These are phyloP conservation scores for Ogataea thermomethanolica DNA, from an alignment of 805 yeast genomes.

Conservation along the genomic window DNA sequence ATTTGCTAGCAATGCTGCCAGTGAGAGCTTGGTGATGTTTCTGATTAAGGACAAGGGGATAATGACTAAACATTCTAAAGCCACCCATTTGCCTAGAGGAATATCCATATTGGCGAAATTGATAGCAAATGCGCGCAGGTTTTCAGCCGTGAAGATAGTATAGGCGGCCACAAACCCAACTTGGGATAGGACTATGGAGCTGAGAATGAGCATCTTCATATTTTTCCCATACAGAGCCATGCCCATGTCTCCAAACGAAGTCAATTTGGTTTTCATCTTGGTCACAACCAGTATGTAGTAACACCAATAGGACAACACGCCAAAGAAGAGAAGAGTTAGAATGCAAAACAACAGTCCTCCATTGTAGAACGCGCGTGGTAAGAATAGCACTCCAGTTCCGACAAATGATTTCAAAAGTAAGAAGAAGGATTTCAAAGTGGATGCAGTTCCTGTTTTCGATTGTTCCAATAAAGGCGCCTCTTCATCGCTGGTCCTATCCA, in stretches of 20 bases:
- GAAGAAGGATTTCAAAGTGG: slow-evolving; percentile 69
- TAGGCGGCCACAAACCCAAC: slow-evolving; percentile 80
- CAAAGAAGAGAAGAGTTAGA: slow-evolving; percentile 52
- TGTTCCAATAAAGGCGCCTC: slow-evolving; percentile 30
- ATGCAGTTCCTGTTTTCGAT: slow-evolving; percentile 54
- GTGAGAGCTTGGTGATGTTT: slow-evolving; percentile 70
- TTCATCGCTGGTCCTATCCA: slow-evolving; percentile 33
- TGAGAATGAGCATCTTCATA: slow-evolving; percentile 60
- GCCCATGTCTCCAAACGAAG: slow-evolving; percentile 82
- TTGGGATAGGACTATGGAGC: slow-evolving; percentile 67
- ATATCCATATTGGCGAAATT: slow-evolving; percentile 45
- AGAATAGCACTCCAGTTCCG: slow-evolving; percentile 71
- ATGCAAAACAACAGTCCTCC: slow-evolving; percentile 68
- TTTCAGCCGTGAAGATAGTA: slow-evolving; percentile 74
- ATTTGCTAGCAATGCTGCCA: slow-evolving; percentile 71
- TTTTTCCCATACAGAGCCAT: slow-evolving; percentile 56
- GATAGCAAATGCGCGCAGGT: slow-evolving; percentile 56
- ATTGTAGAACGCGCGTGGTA: slow-evolving; percentile 67
- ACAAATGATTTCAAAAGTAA: slow-evolving; percentile 69
- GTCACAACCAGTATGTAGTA: slow-evolving; percentile 60
- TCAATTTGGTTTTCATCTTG: slow-evolving; percentile 56
- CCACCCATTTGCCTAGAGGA: slow-evolving; percentile 44
- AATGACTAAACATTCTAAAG: slow-evolving; percentile 53
- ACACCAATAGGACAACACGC: slow-evolving; percentile 74
- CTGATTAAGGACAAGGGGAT: slow-evolving; percentile 70